Evolutionary conservation across 2,329 filamentous ascomycete species (phyloP).

Genomic region (Ceratocystis cubensis): DNA sequence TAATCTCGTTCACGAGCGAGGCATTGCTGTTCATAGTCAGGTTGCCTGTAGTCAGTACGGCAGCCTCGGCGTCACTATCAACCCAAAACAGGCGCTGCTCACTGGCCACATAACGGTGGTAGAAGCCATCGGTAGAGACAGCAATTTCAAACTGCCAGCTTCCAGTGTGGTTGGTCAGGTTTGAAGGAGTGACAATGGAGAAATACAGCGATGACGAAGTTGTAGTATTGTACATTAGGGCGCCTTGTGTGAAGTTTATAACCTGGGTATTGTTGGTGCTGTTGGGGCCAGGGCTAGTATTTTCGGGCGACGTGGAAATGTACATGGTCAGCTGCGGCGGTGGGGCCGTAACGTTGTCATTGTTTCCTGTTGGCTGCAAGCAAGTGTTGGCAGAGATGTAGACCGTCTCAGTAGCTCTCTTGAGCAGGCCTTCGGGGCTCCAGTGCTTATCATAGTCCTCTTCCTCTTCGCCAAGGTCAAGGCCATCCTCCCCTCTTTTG

Average conservation of each 20-base stretch:
- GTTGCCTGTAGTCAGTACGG: slow-evolving; percentile 66
- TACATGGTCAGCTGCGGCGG: slow-evolving; percentile 69
- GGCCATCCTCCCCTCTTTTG: slow-evolving; percentile 12
- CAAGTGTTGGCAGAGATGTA: slow-evolving; percentile 85
- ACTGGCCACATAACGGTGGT: slow-evolving; percentile 48
- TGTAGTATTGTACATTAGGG: slow-evolving; percentile 50
- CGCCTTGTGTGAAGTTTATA: slow-evolving; percentile 52
- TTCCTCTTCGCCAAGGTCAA: slow-evolving; percentile 18
- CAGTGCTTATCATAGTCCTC: slow-evolving; percentile 21
- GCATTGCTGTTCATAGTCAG: slow-evolving; percentile 45
- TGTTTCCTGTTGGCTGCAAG: slow-evolving; percentile 47
- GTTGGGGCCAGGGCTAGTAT: slow-evolving; percentile 54
- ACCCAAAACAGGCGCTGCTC: slow-evolving; percentile 52
- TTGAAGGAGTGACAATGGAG: slow-evolving; percentile 57
- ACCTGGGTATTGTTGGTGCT: slow-evolving; percentile 26
- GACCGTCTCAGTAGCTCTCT: slow-evolving; percentile 31
- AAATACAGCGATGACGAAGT: slow-evolving; percentile 60
- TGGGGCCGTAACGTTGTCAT: slow-evolving; percentile 8
- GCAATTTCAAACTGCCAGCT: slow-evolving; percentile 72
- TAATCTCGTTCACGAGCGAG: slow-evolving; percentile 34
- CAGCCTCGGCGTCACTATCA: slow-evolving; percentile 69
- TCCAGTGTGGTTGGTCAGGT: slow-evolving; percentile 47
- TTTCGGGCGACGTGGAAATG: slow-evolving; percentile 53
- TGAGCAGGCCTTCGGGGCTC: slow-evolving; percentile 14
- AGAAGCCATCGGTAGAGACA: slow-evolving; percentile 66